phyloP scores from a whole-genome alignment of 768 basidiomycete species.

The Goffeauzyma gilvescens region DNA sequence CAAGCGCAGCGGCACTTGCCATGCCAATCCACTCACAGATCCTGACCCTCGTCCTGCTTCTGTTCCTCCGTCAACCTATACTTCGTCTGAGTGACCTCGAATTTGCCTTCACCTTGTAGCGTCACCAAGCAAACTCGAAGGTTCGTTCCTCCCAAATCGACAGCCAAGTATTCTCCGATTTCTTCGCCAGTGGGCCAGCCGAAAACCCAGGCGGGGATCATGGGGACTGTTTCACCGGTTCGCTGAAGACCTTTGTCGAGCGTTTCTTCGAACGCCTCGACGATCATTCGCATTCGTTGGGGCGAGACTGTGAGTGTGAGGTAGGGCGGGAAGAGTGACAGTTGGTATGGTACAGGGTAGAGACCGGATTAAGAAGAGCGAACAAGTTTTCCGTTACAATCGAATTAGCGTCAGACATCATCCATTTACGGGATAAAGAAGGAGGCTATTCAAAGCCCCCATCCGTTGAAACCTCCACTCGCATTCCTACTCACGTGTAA shows the following conservation, averaged over 20 bases:
- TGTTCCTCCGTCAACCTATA: constrained; percentile 94
- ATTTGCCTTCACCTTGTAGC: constrained; percentile 79
- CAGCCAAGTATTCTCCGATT: constrained; percentile 68
- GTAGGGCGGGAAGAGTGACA: neutral
- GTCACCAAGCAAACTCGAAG: constrained; percentile 95
- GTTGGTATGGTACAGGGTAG: neutral
- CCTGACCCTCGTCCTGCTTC: constrained; percentile 91
- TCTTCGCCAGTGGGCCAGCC: constrained; percentile 77
- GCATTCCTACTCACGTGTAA: constrained; percentile 38
- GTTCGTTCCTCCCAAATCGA: constrained; percentile 63
- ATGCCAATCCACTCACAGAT: constrained; percentile 39
- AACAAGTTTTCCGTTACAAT: no score
- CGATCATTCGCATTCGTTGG: constrained; percentile 49
- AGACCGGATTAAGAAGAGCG: neutral
- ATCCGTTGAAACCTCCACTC: no score
- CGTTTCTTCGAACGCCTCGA: constrained; percentile 83
- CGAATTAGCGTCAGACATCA: no score
- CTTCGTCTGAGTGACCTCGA: constrained; percentile 93
- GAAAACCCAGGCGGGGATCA: constrained; percentile 80
- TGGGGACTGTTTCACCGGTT: constrained; percentile 53
- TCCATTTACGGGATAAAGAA: no score
- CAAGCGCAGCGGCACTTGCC: neutral
- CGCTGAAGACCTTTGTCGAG: constrained; percentile 71
- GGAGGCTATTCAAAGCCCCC: no score
- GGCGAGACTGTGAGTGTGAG: constrained; percentile 15